A percentile compares a stretch with the other conserved stretches of the same genome.
These are phyloP conservation scores for Tuber borchii DNA, from an alignment of 495 filamentous ascomycete species.

Conservation along the genomic window DNA sequence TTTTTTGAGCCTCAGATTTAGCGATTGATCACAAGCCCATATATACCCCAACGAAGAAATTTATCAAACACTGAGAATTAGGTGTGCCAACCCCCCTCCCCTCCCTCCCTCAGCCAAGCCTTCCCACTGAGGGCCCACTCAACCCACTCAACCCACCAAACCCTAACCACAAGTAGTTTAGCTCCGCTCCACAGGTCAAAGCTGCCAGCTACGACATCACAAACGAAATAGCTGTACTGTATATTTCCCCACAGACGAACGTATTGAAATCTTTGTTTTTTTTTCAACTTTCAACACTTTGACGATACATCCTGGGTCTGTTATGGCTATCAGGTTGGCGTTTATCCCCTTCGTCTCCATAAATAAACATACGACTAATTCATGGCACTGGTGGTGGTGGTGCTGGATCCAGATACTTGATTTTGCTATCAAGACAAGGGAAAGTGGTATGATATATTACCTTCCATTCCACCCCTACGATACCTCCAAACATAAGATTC, in stretches of 20 bases:
- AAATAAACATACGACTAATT: neutral
- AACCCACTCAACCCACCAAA: too few species aligned
- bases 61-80: neutral
- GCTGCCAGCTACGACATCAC: neutral
- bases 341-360: neutral
- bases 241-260: neutral
- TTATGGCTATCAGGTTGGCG: constrained; percentile 12
- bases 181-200: neutral
- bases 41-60: neutral
- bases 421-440: constrained; percentile 92
- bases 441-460: constrained; percentile 71
- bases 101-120: neutral
- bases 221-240: neutral
- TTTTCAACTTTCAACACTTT: neutral
- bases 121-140: neutral
- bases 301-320: neutral
- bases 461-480: constrained; percentile 11
- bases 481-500: constrained; percentile 37
- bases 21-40: neutral
- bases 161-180: neutral
- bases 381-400: neutral
- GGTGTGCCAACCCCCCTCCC: neutral
- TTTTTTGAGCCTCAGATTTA: neutral
- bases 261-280: neutral
- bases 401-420: constrained; percentile 67